Evolutionary conservation across 2,329 filamentous ascomycete species (phyloP).

Genomic region (Aureobasidium sp.): DNA sequence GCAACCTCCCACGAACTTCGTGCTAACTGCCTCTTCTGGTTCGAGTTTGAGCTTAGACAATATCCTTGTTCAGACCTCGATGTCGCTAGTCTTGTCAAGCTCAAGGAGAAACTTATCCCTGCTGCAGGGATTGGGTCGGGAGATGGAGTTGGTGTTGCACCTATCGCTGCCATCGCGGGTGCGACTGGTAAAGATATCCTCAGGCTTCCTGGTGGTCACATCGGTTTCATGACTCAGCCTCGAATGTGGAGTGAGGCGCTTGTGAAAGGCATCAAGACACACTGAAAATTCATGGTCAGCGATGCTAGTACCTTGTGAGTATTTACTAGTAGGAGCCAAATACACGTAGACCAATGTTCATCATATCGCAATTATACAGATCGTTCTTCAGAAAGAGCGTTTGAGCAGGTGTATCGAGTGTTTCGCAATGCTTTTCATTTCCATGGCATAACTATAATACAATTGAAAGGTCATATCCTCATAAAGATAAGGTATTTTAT

Average conservation of each 20-base stretch:
- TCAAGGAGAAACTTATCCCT: not conserved
- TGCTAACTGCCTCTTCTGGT: not conserved
- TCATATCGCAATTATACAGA: too few relatives aligned
- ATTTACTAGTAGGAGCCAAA: too few relatives aligned
- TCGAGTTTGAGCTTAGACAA: not conserved
- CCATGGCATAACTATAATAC: slow-evolving; percentile 6
- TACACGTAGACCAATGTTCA: too few relatives aligned
- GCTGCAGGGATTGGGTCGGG: not conserved
- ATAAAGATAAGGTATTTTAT: not conserved
- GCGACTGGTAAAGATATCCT: not conserved
- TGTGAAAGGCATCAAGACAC: not conserved
- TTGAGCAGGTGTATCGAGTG: too few relatives aligned
- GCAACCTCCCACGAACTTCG: not conserved
- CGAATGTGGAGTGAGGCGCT: not conserved
- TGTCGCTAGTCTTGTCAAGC: not conserved
- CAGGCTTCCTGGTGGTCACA: not conserved
- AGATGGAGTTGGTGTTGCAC: not conserved
- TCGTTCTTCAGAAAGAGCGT: too few relatives aligned
- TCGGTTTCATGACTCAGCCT: not conserved
- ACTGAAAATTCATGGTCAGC: not conserved
- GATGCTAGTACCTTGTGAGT: too few relatives aligned
- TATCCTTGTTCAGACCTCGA: not conserved
- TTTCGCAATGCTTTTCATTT: not conserved
- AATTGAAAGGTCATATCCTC: slow-evolving; percentile 4
- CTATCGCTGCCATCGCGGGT: not conserved